A percentile compares a stretch with the other conserved stretches of the same genome.
phyloP scores from a whole-genome alignment of 2,329 filamentous ascomycete species.

The Fusarium sp. region DNA sequence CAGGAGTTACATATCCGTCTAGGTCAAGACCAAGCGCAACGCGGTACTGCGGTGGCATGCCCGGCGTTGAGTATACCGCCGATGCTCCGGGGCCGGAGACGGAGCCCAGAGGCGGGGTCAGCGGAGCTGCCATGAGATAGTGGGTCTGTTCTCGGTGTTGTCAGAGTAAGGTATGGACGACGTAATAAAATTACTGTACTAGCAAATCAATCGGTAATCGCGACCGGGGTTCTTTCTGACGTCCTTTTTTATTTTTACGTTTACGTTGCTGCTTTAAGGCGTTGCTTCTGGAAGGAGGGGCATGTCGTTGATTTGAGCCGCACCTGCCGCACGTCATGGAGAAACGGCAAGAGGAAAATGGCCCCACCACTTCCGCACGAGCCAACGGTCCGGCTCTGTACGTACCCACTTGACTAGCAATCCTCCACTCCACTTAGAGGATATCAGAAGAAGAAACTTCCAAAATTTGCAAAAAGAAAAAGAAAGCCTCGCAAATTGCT shows the following conservation, averaged over 20 bases:
- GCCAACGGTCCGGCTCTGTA: background rate
- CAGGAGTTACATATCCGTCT: slow-evolving; percentile 33
- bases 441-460: background rate
- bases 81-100: slow-evolving; percentile 23
- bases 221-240: background rate
- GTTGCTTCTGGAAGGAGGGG: slow-evolving; percentile 23
- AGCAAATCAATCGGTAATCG: background rate
- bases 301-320: slow-evolving; percentile 23
- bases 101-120: slow-evolving; percentile 22
- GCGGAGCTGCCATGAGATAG: slow-evolving; percentile 39
- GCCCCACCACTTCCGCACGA: slow-evolving; percentile 17
- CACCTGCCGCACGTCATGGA: slow-evolving; percentile 18
- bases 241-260: slow-evolving; percentile 1
- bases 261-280: slow-evolving; percentile 47
- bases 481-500: slow-evolving; percentile 33
- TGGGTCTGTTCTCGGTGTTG: background rate
- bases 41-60: slow-evolving; percentile 28
- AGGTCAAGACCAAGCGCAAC: slow-evolving; percentile 35
- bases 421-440: background rate
- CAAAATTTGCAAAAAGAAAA: slow-evolving; percentile 4
- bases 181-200: background rate
- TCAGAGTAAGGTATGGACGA: background rate
- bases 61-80: slow-evolving; percentile 30
- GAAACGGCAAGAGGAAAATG: background rate
- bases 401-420: background rate